Evolutionary conservation across 179 eudicot species (phyloP).

Genomic region (Drosera spatulata): DNA sequence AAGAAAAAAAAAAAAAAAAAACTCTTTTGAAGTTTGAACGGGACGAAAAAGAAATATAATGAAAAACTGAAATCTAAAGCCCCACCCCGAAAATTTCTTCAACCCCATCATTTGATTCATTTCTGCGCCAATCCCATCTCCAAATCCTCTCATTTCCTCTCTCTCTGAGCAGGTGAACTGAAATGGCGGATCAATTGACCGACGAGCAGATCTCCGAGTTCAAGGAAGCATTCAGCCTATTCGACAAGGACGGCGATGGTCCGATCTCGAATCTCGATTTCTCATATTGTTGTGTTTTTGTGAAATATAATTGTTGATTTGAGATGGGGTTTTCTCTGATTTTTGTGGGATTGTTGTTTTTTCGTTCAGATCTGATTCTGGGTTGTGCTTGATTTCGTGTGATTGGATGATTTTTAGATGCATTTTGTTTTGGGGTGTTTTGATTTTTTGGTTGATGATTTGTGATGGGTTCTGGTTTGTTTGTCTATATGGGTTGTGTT

Average conservation of each 20-base stretch:
- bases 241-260: conserved; percentile 52
- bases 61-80: no score
- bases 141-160: not conserved
- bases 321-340: not conserved
- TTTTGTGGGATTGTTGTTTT: not conserved
- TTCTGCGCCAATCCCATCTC: not conserved
- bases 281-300: not conserved
- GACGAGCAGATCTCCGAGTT: conserved; percentile 48
- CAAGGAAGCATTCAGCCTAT: conserved; percentile 43
- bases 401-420: not conserved
- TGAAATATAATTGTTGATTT: not conserved
- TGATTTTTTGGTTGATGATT: not conserved
- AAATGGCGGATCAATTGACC: conserved; percentile 40
- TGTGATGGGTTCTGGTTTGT: not conserved
- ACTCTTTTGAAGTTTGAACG: no score
- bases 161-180: no score
- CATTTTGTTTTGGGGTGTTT: not conserved
- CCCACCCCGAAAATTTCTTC: no score
- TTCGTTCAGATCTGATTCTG: not conserved
- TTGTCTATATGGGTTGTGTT: not conserved
- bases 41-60: no score
- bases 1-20: no score
- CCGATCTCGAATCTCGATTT: not conserved
- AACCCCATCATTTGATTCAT: no score
- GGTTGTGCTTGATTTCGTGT: not conserved